A percentile compares a stretch with the other conserved stretches of the same genome.
Conservation (phyloP, 306 rosid species). For the Styphnolobium japonicum region DNA sequence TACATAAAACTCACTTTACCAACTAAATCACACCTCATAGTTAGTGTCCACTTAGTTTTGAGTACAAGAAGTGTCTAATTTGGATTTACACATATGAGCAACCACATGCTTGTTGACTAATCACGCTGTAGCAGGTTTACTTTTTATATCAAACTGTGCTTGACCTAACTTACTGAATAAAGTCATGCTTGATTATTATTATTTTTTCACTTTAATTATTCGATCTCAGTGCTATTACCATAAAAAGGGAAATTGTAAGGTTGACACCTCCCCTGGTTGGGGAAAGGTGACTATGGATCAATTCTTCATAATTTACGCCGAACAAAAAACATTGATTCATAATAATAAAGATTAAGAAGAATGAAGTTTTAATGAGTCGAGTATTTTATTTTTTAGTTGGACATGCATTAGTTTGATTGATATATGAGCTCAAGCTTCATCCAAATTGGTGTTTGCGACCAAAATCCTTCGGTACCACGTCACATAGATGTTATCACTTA, state of each 20-base stretch:
- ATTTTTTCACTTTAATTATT: not conserved
- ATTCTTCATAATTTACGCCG: not conserved
- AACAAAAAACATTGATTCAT: not conserved
- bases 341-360: not conserved
- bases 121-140: not conserved
- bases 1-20: too few relatives aligned
- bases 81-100: not conserved
- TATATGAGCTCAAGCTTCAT: not conserved
- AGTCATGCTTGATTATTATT: not conserved
- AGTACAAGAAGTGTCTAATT: not conserved
- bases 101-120: slow-evolving; percentile 22
- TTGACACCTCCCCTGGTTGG: not conserved
- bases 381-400: not conserved
- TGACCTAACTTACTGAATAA: not conserved
- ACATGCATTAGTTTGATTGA: not conserved
- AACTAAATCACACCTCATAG: too few relatives aligned
- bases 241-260: not conserved
- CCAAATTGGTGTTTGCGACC: not conserved
- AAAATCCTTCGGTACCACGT: not conserved
- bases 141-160: not conserved
- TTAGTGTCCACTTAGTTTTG: not conserved
- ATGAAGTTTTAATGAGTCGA: not conserved
- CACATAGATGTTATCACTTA: not conserved
- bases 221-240: not conserved
- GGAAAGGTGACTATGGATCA: not conserved